These are phyloP conservation scores for Wickerhamomyces alni DNA, from an alignment of 805 yeast genomes.

Conservation along the genomic window DNA sequence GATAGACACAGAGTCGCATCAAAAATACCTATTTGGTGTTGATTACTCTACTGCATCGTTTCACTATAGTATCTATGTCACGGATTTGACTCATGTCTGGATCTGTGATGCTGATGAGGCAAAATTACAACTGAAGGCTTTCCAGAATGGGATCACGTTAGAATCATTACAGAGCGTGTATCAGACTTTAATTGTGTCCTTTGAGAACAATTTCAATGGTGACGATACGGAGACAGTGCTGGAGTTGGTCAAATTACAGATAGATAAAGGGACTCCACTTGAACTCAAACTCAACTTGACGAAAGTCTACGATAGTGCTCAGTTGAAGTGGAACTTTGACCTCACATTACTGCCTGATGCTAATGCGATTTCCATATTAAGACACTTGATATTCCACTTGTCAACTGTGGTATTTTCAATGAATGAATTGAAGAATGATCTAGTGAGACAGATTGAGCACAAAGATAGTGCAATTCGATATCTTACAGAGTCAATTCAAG, in stretches of 20 bases:
- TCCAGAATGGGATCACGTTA: constrained; percentile 10
- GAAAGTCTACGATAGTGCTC: constrained; percentile 5
- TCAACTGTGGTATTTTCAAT: constrained; percentile 16
- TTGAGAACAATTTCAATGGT: constrained; percentile 10
- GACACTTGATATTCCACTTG: constrained; percentile 15
- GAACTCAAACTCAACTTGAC: constrained; percentile 11
- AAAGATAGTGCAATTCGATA: constrained; percentile 29
- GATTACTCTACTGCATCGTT: constrained; percentile 7
- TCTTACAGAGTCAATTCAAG: constrained; percentile 23
- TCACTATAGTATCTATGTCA: constrained; percentile 14
- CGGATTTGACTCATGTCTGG: constrained; percentile 22
- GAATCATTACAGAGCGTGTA: constrained; percentile 10
- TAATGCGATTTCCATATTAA: constrained; percentile 17
- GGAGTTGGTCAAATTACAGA: constrained; percentile 6
- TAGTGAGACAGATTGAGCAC: constrained; percentile 15
- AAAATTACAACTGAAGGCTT: constrained; percentile 12
- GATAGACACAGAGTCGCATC: constrained; percentile 2
- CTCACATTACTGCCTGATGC: constrained; percentile 16
- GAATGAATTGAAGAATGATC: constrained; percentile 14
- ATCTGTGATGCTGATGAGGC: constrained; percentile 13
- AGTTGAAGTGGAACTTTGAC: constrained; percentile 20
- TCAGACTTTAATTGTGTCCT: constrained; percentile 7
- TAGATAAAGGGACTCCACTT: constrained; percentile 15
- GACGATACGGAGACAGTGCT: constrained; percentile 5
- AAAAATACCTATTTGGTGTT: constrained; percentile 16